Evolutionary conservation across 345 rosid genomes (phyloP).

Genomic region (Dovyalis caffra): DNA sequence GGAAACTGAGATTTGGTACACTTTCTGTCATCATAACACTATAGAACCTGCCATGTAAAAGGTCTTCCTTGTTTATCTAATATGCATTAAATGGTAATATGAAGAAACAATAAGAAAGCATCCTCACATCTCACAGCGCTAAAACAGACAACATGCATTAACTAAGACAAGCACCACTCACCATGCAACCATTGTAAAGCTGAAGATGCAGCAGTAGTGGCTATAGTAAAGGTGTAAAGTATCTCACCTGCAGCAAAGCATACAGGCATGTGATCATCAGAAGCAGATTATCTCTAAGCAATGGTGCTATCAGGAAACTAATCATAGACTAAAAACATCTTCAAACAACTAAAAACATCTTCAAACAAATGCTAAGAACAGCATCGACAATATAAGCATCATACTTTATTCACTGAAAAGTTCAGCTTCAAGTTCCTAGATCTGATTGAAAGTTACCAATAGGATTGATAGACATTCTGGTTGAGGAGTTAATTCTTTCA

Average conservation of each 20-base stretch:
- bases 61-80: too few relatives aligned
- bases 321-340: too few relatives aligned
- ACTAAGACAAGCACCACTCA: slow-evolving; percentile 37
- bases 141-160: slow-evolving; percentile 5
- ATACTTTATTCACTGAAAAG: not conserved
- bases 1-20: too few relatives aligned
- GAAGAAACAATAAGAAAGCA: too few relatives aligned
- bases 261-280: not conserved
- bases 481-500: too few relatives aligned
- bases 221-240: slow-evolving; percentile 67
- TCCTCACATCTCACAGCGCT: not conserved
- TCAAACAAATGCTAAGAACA: not conserved
- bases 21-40: too few relatives aligned
- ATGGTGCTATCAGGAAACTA: not conserved
- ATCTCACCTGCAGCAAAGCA: slow-evolving; percentile 62
- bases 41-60: too few relatives aligned
- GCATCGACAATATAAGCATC: not conserved
- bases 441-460: not conserved
- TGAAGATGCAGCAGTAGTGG: slow-evolving; percentile 74
- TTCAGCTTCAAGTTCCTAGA: not conserved
- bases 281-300: not conserved
- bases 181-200: slow-evolving; percentile 83
- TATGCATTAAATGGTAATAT: too few relatives aligned
- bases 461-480: too few relatives aligned
- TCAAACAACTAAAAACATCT: too few relatives aligned